Percentiles rank a stretch among this genome's conserved stretches.
phyloP scores from a whole-genome alignment of 1,284 basidiomycete species.

The Coniophora puteana region DNA sequence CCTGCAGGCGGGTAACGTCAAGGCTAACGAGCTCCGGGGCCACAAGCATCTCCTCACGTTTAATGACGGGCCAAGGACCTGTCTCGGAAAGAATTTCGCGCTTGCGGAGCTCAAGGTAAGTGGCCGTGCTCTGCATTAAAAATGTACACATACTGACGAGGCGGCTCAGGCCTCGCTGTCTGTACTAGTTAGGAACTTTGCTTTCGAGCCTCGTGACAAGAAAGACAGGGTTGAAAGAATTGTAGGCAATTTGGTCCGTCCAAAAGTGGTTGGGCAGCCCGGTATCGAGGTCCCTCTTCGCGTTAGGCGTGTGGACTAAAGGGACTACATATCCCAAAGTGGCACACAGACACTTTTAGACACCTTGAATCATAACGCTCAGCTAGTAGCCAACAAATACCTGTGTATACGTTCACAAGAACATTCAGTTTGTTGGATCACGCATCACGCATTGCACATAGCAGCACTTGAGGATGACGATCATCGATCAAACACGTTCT shows the following conservation, averaged over 20 bases:
- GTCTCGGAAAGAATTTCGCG: constrained; percentile 35
- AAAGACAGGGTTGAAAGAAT: constrained; percentile 29
- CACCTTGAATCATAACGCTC: no score
- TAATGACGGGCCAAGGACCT: constrained; percentile 33
- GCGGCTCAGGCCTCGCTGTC: constrained; percentile 36
- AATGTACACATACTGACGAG: background rate
- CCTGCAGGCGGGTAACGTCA: no score
- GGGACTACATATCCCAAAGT: no score
- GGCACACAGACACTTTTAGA: no score
- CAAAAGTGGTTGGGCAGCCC: constrained; percentile 34
- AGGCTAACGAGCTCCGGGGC: constrained; percentile 31
- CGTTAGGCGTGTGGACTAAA: constrained; percentile 25
- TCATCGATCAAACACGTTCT: no score
- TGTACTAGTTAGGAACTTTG: constrained; percentile 38
- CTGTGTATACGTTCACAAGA: no score
- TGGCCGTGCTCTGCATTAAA: background rate
- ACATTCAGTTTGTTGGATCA: no score
- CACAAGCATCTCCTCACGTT: constrained; percentile 36
- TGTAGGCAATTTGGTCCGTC: constrained; percentile 33
- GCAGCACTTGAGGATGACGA: no score
- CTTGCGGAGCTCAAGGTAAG: constrained; percentile 43
- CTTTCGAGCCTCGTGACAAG: constrained; percentile 38
- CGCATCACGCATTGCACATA: no score
- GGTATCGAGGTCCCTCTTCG: constrained; percentile 36
- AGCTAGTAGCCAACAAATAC: no score